Percentiles rank a stretch among this genome's conserved stretches.
Conservation (phyloP, 331 rosid genomes). For the Pyracantha coccinea region DNA sequence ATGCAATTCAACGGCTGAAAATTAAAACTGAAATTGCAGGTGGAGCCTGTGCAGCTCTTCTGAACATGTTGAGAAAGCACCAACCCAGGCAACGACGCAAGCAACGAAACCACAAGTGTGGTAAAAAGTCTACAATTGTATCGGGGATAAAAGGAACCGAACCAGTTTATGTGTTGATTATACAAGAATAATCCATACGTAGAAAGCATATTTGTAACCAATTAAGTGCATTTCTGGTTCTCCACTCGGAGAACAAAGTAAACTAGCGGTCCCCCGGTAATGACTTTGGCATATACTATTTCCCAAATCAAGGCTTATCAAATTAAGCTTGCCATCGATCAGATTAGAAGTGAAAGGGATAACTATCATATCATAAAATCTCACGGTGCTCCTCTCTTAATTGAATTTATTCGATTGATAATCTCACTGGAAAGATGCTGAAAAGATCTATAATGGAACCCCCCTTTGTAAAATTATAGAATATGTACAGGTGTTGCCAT, state of each 20-base stretch:
- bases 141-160: conserved; percentile 17
- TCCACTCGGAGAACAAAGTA: conserved; percentile 19
- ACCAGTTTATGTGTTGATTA: neutral
- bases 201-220: conserved; percentile 23
- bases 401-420: conserved; percentile 37
- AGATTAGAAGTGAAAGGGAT: conserved; percentile 1
- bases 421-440: conserved; percentile 27
- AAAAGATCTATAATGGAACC: conserved; percentile 15
- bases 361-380: neutral
- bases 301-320: conserved; percentile 24
- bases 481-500: conserved; percentile 24
- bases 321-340: conserved; percentile 19
- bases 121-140: neutral
- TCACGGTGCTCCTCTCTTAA: conserved; percentile 19
- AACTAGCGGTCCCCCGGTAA: conserved; percentile 22
- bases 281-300: conserved; percentile 34
- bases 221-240: conserved; percentile 21
- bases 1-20: neutral
- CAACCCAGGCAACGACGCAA: neutral
- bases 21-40: neutral
- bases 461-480: conserved; percentile 7
- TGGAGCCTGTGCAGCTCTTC: neutral
- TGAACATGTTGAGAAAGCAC: neutral
- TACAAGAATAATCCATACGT: neutral
- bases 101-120: conserved; percentile 8